Conservation (phyloP, 139 green algal species). For the Chlamydomonas asymmetrica region DNA sequence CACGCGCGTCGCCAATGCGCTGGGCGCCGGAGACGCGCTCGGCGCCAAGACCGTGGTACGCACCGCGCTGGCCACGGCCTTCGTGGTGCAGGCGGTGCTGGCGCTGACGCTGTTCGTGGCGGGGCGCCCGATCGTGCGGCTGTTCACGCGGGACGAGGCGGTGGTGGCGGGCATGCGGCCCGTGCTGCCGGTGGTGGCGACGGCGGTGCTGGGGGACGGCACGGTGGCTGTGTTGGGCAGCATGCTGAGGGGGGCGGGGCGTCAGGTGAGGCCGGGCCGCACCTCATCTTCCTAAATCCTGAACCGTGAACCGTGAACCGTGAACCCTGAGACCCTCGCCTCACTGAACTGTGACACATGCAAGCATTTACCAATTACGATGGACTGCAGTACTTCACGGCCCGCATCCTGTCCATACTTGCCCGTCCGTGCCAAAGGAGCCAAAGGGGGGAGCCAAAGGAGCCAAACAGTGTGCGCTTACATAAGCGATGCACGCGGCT, state of each 20-base stretch:
- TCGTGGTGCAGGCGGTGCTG: conserved; percentile 25
- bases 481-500: too few relatives aligned
- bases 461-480: too few relatives aligned
- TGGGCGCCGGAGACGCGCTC: conserved; percentile 36
- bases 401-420: too few relatives aligned
- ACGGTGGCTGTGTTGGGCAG: conserved; percentile 53
- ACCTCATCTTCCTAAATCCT: conserved; percentile 6
- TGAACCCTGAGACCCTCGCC: too few relatives aligned
- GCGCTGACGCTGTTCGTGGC: conserved; percentile 20
- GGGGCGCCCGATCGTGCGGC: conserved; percentile 16
- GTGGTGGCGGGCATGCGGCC: conserved; percentile 29
- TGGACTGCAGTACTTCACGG: too few relatives aligned
- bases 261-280: conserved; percentile 36
- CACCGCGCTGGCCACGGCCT: not conserved
- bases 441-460: too few relatives aligned
- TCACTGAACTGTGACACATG: too few relatives aligned
- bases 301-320: not conserved
- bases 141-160: conserved; percentile 36
- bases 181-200: conserved; percentile 39
- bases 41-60: not conserved
- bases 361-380: too few relatives aligned
- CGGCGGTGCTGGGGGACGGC: conserved; percentile 54
- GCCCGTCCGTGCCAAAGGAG: too few relatives aligned
- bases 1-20: conserved; percentile 49
- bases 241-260: conserved; percentile 44